phyloP scores from a whole-genome alignment of 2,329 filamentous ascomycete genomes.

The Annulohypoxylon truncatum region DNA sequence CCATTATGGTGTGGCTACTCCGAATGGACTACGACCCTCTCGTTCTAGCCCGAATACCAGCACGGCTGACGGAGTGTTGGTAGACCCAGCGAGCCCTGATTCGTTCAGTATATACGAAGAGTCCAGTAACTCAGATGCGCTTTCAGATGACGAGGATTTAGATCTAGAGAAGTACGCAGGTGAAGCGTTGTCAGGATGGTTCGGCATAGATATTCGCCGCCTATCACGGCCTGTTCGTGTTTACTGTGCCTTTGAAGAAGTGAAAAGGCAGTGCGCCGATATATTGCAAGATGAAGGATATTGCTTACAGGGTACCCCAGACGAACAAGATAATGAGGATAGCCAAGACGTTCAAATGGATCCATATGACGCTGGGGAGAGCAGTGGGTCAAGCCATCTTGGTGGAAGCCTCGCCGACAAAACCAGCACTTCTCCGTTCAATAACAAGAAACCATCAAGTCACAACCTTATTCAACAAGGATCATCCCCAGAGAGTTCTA shows the following conservation, averaged over 20 bases:
- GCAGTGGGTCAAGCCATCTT: not conserved
- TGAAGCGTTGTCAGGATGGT: constrained; percentile 25
- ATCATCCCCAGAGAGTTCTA: not conserved
- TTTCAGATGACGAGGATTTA: constrained; percentile 13
- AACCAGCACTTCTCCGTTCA: not conserved
- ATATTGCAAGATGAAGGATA: constrained; percentile 34
- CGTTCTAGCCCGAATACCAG: not conserved
- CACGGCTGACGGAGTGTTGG: not conserved
- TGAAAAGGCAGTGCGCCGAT: constrained; percentile 18
- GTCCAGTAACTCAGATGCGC: not conserved
- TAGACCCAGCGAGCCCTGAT: not conserved
- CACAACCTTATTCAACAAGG: not conserved
- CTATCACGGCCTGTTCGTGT: constrained; percentile 21
- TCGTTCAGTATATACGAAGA: not conserved
- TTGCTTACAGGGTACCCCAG: not conserved
- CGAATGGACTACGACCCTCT: not conserved
- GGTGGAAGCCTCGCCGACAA: not conserved
- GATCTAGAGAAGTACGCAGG: constrained; percentile 34
- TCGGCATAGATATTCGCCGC: constrained; percentile 28
- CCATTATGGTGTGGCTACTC: not conserved
- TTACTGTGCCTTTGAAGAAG: constrained; percentile 26
- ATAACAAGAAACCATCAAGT: not conserved
- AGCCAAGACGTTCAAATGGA: constrained; percentile 11
- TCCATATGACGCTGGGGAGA: constrained; percentile 19
- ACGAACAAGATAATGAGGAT: not conserved